Evolutionary conservation across 306 rosid genomes (phyloP).

Genomic region (Medicago ruthenica): DNA sequence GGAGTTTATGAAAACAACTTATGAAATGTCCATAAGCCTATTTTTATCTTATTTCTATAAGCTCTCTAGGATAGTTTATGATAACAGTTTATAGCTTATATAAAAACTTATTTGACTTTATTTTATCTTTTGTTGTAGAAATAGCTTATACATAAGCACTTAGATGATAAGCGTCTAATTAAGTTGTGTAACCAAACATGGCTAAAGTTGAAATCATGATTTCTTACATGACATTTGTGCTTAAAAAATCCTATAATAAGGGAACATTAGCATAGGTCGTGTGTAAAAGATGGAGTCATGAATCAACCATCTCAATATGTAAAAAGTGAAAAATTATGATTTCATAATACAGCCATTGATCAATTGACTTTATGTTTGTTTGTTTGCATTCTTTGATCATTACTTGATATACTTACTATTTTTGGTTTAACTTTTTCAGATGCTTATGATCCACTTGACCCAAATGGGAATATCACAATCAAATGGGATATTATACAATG

Average conservation of each 20-base stretch:
- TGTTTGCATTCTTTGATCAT: constrained; percentile 1
- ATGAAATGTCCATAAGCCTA: neutral
- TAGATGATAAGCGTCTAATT: neutral
- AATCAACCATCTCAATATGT: neutral
- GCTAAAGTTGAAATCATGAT: neutral
- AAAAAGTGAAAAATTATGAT: constrained; percentile 9
- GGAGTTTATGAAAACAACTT: neutral
- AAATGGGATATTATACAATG: constrained; percentile 82
- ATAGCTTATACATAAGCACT: neutral
- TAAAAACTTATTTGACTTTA: neutral
- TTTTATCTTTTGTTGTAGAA: neutral
- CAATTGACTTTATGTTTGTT: constrained; percentile 21
- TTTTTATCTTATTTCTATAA: neutral
- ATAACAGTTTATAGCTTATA: neutral
- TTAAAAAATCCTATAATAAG: too few species aligned
- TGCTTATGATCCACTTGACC: constrained; percentile 85
- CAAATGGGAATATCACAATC: constrained; percentile 80
- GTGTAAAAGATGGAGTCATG: neutral
- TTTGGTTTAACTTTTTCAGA: constrained; percentile 51
- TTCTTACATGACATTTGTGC: too few species aligned
- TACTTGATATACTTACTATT: neutral
- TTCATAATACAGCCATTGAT: constrained; percentile 15
- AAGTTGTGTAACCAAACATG: too few species aligned
- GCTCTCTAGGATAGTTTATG: neutral
- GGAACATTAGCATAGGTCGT: too few species aligned